A percentile compares a stretch with the other conserved stretches of the same genome.
phyloP scores from a whole-genome alignment of 2,329 filamentous ascomycete genomes.

The Mycosphaerella arachidis region DNA sequence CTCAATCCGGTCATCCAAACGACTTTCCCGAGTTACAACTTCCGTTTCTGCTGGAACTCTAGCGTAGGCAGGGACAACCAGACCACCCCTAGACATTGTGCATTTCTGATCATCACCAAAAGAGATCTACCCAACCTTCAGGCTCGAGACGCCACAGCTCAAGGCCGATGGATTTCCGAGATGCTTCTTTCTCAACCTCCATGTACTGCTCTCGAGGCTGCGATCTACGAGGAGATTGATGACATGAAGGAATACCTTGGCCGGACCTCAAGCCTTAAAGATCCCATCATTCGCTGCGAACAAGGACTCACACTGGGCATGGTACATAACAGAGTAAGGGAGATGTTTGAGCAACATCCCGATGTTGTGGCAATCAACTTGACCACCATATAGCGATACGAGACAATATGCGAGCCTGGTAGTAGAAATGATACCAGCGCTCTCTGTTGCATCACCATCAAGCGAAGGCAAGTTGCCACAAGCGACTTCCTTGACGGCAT shows the following conservation, averaged over 20 bases:
- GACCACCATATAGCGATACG: neutral
- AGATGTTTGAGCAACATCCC: constrained; percentile 22
- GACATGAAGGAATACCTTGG: constrained; percentile 24
- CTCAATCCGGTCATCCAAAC: constrained; percentile 23
- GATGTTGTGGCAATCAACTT: constrained; percentile 23
- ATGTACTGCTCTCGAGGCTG: constrained; percentile 14
- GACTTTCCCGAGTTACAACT: constrained; percentile 21
- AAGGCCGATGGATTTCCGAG: constrained; percentile 11
- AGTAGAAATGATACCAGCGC: neutral
- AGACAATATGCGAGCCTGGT: neutral
- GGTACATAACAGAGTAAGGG: constrained; percentile 16
- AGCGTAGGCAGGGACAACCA: constrained; percentile 6
- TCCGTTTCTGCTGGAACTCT: constrained; percentile 22
- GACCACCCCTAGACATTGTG: constrained; percentile 6
- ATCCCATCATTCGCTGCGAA: constrained; percentile 14
- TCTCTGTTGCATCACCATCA: neutral
- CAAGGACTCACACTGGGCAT: constrained; percentile 21
- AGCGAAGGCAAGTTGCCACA: neutral
- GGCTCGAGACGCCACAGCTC: constrained; percentile 4
- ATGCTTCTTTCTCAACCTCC: constrained; percentile 26
- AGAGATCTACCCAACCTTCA: constrained; percentile 11
- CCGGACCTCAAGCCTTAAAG: constrained; percentile 15
- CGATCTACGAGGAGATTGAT: constrained; percentile 22
- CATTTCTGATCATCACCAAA: constrained; percentile 21
- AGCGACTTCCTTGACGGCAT: neutral